Evolutionary conservation across 2,329 filamentous ascomycete species (phyloP), one percentile per base, ranked within the genome.

Genomic region (Fusarium brachygibbosum): DNA sequence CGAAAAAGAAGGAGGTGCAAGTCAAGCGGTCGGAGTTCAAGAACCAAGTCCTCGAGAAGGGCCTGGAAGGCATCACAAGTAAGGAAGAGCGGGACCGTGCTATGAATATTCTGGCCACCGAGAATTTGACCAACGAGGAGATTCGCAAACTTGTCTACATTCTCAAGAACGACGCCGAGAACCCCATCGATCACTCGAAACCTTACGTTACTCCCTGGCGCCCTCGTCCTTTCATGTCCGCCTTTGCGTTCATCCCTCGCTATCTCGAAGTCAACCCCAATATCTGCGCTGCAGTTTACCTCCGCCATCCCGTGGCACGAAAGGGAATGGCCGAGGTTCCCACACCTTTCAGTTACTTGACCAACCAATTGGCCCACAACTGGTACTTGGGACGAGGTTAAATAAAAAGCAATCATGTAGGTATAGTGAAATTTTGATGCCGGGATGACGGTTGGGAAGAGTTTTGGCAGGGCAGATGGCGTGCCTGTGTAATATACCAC

Each of bases 211-310:
- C 94, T 3, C 96, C 96, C 14, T 99, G 96, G 96, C 83, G 86
- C 69, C 96, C 96, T 14, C 87, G 94, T 58, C 87, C 91, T 53
- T 98, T 88, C 81, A 97, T 99, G 92, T 86, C 88, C 52, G 90
- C 94, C 1, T 99, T 99, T 80, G 94, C 94, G 25, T 98, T 97
- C 80, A 94, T 99, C 72, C 96, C 96, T 13, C 86, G 92, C 55
- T 99, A 98, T 80, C 88, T 99, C 64, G 97, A 99, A 82, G 96
- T 99, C 74, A 98, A 98, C 84, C 96, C 97, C 80, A 97, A 94
- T 76, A 92, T 98, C 75, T 99, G 96, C 81, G 91, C 94, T 2
- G 96, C 96, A 13, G 94, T 99, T 40, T 99, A 99, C 79, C 83
- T 99, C 66, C 88, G 96, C 60, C 95, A 99, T 83, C 96, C 96